Base-by-base conservation (phyloP, 257 asterid species). In the Striga asiatica region DNA sequence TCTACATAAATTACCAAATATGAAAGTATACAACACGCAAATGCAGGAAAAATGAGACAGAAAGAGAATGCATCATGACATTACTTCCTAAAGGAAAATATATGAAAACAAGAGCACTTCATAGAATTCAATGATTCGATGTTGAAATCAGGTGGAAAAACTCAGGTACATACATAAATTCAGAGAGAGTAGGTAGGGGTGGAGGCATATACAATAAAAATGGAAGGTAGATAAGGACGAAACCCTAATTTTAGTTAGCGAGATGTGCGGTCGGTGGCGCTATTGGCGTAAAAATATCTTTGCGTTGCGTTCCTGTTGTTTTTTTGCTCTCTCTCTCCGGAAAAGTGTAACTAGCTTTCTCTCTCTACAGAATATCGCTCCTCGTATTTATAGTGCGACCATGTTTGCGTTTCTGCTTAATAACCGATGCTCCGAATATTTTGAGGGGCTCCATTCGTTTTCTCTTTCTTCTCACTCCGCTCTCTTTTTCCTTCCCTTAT, bases 211-310 rank as follows among this genome's bases (percentile, higher is more conserved):
- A 73, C 78, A 64, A 66, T 41, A 50, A 3, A n/a, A 57, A 61
- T 3, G 54, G 56, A 66, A 62, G 67, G 63, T 7, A 19, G 64
- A 58, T 31, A 38, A 34, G 35, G 50, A 32, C 37, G 76, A 74
- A 74, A 60, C 74, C 74, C 76, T 66, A 70, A 58, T 47, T 69
- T 70, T 35, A 76, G 69, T 76, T 22, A 41, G 68, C 56, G 51
- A 18, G 70, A 58, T 25, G 68, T 34, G 70, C 73, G 71, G 69
- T 68, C 71, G 74, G 71, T 56, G 66, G 69, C 58, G 62, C 38
- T 48, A 47, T 37, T 65, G 56, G 67, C 60, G n/a, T n/a, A n/a
- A 29, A 16, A 56, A 61, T 66, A 69, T 74, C 73, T 69, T 59
- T 23, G 66, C 34, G 57, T 52, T 29, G 38, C n/a, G n/a, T n/a